Evolutionary conservation across 106 monocot genomes (phyloP).

Genomic region (Dioscorea zingiberensis): DNA sequence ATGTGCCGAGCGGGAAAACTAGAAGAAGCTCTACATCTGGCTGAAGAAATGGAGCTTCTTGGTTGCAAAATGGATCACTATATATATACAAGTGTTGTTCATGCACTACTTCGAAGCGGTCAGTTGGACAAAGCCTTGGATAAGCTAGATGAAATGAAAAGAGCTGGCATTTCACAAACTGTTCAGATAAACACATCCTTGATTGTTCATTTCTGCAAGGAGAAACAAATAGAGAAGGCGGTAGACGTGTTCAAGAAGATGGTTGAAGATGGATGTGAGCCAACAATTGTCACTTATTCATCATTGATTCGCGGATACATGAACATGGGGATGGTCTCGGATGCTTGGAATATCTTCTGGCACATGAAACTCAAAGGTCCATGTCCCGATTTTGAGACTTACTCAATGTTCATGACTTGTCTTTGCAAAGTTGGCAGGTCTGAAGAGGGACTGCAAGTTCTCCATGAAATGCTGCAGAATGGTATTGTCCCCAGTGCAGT

Average conservation of each 20-base stretch:
- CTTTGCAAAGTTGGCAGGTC: conserved; percentile 66
- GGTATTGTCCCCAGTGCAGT: conserved; percentile 67
- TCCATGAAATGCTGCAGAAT: conserved; percentile 56
- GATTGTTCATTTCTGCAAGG: conserved; percentile 66
- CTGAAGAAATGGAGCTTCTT: conserved; percentile 25
- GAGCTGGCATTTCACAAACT: conserved; percentile 36
- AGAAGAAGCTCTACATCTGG: conserved; percentile 42
- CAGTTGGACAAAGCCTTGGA: conserved; percentile 53
- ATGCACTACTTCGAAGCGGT: conserved; percentile 56
- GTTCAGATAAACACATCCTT: conserved; percentile 73
- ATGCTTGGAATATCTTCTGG: conserved; percentile 60
- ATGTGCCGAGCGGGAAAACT: conserved; percentile 53
- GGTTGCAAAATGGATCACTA: conserved; percentile 46
- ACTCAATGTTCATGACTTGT: conserved; percentile 76
- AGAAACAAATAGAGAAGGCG: conserved; percentile 52
- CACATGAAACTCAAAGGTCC: conserved; percentile 59
- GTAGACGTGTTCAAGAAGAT: conserved; percentile 56
- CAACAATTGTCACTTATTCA: conserved; percentile 81
- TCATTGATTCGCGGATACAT: conserved; percentile 70
- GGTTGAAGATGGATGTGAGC: conserved; percentile 48
- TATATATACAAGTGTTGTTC: conserved; percentile 69
- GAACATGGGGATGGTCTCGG: conserved; percentile 59
- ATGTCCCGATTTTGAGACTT: conserved; percentile 72
- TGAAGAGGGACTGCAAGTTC: conserved; percentile 54
- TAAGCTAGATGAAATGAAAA: conserved; percentile 65